Percentiles rank a stretch among this genome's conserved stretches.
These are phyloP conservation scores for Alternaria atra DNA, from an alignment of 2,329 filamentous ascomycete genomes.

Conservation along the genomic window DNA sequence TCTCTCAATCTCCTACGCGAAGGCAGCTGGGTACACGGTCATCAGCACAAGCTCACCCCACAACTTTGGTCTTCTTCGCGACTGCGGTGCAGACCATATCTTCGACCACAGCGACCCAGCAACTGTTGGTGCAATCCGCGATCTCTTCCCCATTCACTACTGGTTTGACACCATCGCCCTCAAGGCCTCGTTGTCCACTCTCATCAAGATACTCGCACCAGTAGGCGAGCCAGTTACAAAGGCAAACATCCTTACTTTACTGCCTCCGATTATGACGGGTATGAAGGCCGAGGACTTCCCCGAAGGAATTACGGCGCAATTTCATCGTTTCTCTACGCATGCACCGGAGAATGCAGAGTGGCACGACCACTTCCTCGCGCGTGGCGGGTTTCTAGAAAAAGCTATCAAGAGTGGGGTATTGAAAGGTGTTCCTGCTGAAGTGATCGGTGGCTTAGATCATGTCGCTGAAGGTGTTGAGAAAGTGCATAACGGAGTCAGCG, in stretches of 20 bases:
- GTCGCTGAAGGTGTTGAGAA: constrained; percentile 32
- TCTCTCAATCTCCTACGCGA: constrained; percentile 37
- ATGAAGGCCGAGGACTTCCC: constrained; percentile 23
- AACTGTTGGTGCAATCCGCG: constrained; percentile 49
- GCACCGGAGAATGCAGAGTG: constrained; percentile 31
- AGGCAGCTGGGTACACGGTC: constrained; percentile 34
- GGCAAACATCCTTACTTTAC: constrained; percentile 29
- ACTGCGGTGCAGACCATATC: constrained; percentile 28
- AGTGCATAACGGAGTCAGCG: constrained; percentile 42
- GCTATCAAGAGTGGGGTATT: constrained; percentile 30
- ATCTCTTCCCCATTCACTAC: constrained; percentile 46
- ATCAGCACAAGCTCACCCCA: constrained; percentile 33
- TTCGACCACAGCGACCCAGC: constrained; percentile 53
- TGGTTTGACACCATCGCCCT: constrained; percentile 56
- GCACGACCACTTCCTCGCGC: constrained; percentile 28
- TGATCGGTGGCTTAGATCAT: constrained; percentile 36
- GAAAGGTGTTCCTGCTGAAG: constrained; percentile 31
- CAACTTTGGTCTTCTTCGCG: constrained; percentile 27
- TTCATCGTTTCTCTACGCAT: constrained; percentile 32
- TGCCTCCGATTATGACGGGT: constrained; percentile 24
- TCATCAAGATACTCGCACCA: constrained; percentile 33
- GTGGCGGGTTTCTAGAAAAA: constrained; percentile 32
- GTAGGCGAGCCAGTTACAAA: constrained; percentile 31
- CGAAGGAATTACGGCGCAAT: constrained; percentile 25
- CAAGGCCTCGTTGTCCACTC: constrained; percentile 25